A percentile compares a stretch with the other conserved stretches of the same genome.
Conservation (phyloP, 225 moss, liverwort and hornwort species). For the Sphagnum tenellum region DNA sequence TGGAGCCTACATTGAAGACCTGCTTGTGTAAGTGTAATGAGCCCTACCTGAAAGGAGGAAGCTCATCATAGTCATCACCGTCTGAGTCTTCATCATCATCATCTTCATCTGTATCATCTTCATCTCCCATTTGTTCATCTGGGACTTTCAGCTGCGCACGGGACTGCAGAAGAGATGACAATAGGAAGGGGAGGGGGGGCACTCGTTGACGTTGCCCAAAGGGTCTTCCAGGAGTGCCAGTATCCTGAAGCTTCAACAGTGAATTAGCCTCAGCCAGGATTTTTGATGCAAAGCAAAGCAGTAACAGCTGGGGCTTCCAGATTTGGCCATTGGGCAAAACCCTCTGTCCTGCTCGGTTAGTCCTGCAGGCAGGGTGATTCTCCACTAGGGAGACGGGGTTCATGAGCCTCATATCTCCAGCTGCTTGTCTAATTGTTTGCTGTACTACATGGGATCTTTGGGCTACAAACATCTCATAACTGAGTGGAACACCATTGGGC, state of each 20-base stretch:
- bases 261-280: slow-evolving; percentile 60
- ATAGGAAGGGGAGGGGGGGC: slow-evolving; percentile 57
- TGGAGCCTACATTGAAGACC: not conserved
- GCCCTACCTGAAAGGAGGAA: slow-evolving; percentile 43
- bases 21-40: not conserved
- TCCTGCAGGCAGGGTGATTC: slow-evolving; percentile 49
- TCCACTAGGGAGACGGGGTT: slow-evolving; percentile 64
- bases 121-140: slow-evolving; percentile 42
- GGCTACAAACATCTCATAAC: slow-evolving; percentile 56
- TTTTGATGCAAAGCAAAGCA: slow-evolving; percentile 61
- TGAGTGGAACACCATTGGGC: slow-evolving; percentile 48
- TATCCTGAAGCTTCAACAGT: slow-evolving; percentile 53
- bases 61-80: slow-evolving; percentile 55
- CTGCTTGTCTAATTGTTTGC: slow-evolving; percentile 58
- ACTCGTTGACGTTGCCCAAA: slow-evolving; percentile 43
- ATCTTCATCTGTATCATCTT: slow-evolving; percentile 59
- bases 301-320: slow-evolving; percentile 53
- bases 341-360: slow-evolving; percentile 41
- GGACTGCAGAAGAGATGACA: slow-evolving; percentile 59
- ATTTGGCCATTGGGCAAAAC: slow-evolving; percentile 60
- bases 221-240: slow-evolving; percentile 26
- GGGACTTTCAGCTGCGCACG: slow-evolving; percentile 51
- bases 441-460: slow-evolving; percentile 59
- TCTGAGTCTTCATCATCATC: slow-evolving; percentile 40
- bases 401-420: slow-evolving; percentile 61